Percentiles rank a stretch among this genome's conserved stretches.
These are phyloP conservation scores for Guyanaporus albipodus DNA, from an alignment of 768 basidiomycete species.

Conservation along the genomic window DNA sequence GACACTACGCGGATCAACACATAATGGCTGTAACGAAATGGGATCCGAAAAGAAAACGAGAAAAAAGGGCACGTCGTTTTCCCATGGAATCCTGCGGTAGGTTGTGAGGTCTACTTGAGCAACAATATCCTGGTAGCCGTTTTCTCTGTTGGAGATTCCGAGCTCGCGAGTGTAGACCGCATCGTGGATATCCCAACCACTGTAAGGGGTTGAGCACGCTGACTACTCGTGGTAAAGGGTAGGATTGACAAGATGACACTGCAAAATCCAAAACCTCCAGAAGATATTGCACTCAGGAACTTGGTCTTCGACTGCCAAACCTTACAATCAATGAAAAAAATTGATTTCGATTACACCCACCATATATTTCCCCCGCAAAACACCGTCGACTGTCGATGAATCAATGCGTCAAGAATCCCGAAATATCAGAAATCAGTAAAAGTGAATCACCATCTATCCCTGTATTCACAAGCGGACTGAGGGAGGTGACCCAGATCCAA, in stretches of 20 bases:
- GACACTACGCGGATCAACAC: conserved; percentile 84
- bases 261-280: conserved; percentile 90
- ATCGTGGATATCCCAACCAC: conserved; percentile 94
- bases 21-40: conserved; percentile 69
- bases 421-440: background rate
- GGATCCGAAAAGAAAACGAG: conserved; percentile 89
- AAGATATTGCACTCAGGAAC: conserved; percentile 75
- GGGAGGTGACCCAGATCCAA: background rate
- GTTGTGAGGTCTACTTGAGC: conserved; percentile 85
- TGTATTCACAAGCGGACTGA: conserved; percentile 20
- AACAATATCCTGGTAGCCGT: conserved; percentile 88
- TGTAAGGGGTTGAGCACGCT: conserved; percentile 26
- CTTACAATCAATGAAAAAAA: conserved; percentile 6
- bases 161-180: conserved; percentile 80
- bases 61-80: conserved; percentile 90
- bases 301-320: conserved; percentile 78
- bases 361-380: conserved; percentile 94
- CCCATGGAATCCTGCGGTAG: conserved; percentile 89
- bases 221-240: background rate
- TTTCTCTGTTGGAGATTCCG: conserved; percentile 83
- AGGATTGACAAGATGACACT: conserved; percentile 78
- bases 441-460: conserved; percentile 62
- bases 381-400: conserved; percentile 87
- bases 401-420: conserved; percentile 6
- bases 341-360: conserved; percentile 34